Base-by-base conservation (phyloP, 2,329 filamentous ascomycete species). In the Cercospora berteroae region DNA sequence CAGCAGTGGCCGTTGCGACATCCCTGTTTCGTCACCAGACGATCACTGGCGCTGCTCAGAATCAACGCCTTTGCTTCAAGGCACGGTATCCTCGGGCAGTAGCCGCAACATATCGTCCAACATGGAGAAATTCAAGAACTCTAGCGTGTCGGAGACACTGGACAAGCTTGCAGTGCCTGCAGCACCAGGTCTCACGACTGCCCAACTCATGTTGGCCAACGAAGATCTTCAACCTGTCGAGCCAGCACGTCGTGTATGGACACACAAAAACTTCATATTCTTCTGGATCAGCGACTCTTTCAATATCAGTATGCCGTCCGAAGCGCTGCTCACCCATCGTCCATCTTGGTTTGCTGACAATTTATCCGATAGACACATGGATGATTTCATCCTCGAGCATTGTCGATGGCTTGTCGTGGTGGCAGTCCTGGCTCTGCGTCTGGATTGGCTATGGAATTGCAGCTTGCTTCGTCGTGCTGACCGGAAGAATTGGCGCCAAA, bases 361-460 rank as follows among this genome's bases (percentile, higher is more conserved):
- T 13, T 16, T 23, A 20, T 6, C 18, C 1, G 8, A 7, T 13
- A 63, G 61, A 61, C 48, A 58, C 71, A 18, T 70, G 68, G 93
- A 96, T 96, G 92, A 95, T 96, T 70, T 90, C 91, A 0, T 92
- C 90, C 1, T 89, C 90, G 42, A 93, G 91, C 75, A 91, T 97
- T 52, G 94, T 93, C 89, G 81, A 94, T 33, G 83, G 83, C 9
- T 74, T 85, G 23, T 81, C 78, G 48, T 83, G 84, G 23, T 65
- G 65, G 65, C 65, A 67, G 61, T 67, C 60, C 44, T 63, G 61
- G 65, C 39, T 67, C 16, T 63, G 60, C 20, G 65, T 67, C 5
- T 63, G 61, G 36, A 61, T 67, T 13, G 65, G 65, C 20, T 59
- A 67, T 13, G 48, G 61, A 13, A 67, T 67, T 39, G 60, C 61